Base-by-base conservation (phyloP, 2,329 filamentous ascomycete species). In the Diaporthe longicolla region DNA sequence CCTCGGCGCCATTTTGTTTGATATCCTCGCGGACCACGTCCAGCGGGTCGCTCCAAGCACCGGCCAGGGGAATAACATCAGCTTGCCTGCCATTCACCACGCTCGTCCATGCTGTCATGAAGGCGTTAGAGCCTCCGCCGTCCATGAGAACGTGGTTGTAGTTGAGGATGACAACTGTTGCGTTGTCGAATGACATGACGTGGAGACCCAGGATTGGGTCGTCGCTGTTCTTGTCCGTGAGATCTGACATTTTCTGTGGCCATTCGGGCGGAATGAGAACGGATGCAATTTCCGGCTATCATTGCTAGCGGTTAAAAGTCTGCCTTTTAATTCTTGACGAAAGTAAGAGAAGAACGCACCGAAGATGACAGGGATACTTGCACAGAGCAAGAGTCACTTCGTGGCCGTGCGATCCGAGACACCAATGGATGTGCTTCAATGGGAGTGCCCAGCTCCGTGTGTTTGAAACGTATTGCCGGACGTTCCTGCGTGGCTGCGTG, bases 361-460 rank as follows among this genome's bases (percentile, higher is more conserved):
- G 11, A 24, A 59, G 57, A 59, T 59, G 57, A 59, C n/a, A 59
- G 35, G 19, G 55, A 59, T n/a, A 8, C 17, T n/a, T 59, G 55
- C 32, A 59, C n/a, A 59, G 35, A 59, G 37, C 10, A 59, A 37
- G 11, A 8, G n/a, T 59, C 57, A 59, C 7, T 26, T 37, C 35
- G 35, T 13, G 35, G 57, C 13, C 35, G 35, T 26, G 57, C 57
- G 3, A 59, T 40, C 11, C 43, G 57, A 40, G 57, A 59, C 32
- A 43, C 35, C 35, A 59, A 40, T 35, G 57, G 35, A 59, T 59
- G 57, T n/a, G 35, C 35, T 24, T 59, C 21, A 15, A 59, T 59
- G 13, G 57, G 15, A 3, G 15, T 26, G 3, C 13, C 11, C 21
- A 59, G 6, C 37, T 59, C n/a, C 13, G 57, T 59, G 21, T 59